A percentile compares a stretch with the other conserved stretches of the same genome.
These are phyloP conservation scores for Oryza glaberrima DNA, from an alignment of 176 grass and related monocot genomes.

Conservation along the genomic window DNA sequence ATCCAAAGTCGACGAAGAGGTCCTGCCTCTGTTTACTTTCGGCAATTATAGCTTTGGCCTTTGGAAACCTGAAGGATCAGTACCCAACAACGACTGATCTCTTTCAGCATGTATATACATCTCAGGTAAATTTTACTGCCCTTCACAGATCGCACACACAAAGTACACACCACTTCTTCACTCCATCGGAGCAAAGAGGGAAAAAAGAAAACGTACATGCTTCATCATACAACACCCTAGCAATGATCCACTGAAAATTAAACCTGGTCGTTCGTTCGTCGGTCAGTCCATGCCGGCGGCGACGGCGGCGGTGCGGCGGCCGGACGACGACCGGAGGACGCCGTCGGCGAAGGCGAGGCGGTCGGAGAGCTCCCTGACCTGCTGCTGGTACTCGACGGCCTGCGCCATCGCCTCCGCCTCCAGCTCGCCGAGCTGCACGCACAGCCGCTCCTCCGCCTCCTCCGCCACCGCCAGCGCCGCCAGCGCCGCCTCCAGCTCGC, in stretches of 20 bases:
- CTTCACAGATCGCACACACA: not conserved
- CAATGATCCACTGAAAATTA: no score
- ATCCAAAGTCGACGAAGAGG: no score
- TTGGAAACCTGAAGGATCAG: not conserved
- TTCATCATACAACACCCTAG: no score
- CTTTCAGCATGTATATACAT: not conserved
- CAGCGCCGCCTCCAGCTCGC: slow-evolving; percentile 68
- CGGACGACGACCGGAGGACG: slow-evolving; percentile 43
- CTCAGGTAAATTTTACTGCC: not conserved
- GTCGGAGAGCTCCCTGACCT: slow-evolving; percentile 65
- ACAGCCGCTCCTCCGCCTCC: slow-evolving; percentile 85
- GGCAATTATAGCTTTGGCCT: no score
- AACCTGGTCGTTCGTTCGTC: no score
- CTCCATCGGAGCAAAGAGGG: no score
- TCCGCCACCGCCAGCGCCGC: slow-evolving; percentile 53
- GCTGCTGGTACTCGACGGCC: slow-evolving; percentile 59
- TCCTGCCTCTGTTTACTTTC: not conserved
- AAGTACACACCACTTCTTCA: no score
- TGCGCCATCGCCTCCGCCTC: slow-evolving; percentile 66
- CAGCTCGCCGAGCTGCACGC: slow-evolving; percentile 73
- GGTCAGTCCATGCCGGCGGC: not conserved
- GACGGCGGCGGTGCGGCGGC: not conserved
- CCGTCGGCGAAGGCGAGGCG: slow-evolving; percentile 51
- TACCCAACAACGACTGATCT: not conserved
- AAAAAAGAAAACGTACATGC: no score